Percentiles rank a stretch among this genome's conserved stretches.
phyloP scores from a whole-genome alignment of 2,329 filamentous ascomycete species.

The Monilinia polystroma region DNA sequence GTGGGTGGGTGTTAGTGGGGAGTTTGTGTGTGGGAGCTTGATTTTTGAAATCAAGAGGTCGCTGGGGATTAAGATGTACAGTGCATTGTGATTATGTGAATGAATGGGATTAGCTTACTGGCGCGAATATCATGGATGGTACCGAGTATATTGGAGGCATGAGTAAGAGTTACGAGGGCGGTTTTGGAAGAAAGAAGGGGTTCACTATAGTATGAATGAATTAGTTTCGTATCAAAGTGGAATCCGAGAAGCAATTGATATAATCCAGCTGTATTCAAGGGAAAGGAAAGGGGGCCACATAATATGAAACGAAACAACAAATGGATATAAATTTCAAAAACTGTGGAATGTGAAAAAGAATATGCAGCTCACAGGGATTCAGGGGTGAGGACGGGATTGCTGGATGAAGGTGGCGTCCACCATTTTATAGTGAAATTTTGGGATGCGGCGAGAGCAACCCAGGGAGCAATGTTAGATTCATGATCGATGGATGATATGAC shows the following conservation, averaged over 20 bases:
- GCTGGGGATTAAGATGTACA: too few relatives aligned
- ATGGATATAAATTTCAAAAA: neutral
- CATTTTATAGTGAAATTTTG: conserved; percentile 64
- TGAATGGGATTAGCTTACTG: neutral
- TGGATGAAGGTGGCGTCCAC: conserved; percentile 57
- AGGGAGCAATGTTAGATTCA: conserved; percentile 74
- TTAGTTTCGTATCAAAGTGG: neutral
- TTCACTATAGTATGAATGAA: neutral
- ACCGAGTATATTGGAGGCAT: conserved; percentile 72
- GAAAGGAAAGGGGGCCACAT: neutral
- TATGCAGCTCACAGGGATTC: conserved; percentile 15
- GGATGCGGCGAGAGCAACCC: conserved; percentile 65
- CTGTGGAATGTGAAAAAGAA: neutral
- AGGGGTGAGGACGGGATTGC: conserved; percentile 41
- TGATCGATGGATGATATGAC: conserved; percentile 72
- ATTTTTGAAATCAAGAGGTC: neutral
- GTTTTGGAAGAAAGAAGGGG: conserved; percentile 61
- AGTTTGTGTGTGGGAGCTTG: neutral
- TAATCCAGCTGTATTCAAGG: neutral
- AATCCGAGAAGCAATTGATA: neutral
- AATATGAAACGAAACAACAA: neutral
- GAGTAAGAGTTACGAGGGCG: conserved; percentile 69
- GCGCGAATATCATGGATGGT: conserved; percentile 63
- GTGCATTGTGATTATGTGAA: neutral
- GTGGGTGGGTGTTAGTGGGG: neutral